Conservation (phyloP, 495 filamentous ascomycete genomes). For the Lasiosphaeria hispida region DNA sequence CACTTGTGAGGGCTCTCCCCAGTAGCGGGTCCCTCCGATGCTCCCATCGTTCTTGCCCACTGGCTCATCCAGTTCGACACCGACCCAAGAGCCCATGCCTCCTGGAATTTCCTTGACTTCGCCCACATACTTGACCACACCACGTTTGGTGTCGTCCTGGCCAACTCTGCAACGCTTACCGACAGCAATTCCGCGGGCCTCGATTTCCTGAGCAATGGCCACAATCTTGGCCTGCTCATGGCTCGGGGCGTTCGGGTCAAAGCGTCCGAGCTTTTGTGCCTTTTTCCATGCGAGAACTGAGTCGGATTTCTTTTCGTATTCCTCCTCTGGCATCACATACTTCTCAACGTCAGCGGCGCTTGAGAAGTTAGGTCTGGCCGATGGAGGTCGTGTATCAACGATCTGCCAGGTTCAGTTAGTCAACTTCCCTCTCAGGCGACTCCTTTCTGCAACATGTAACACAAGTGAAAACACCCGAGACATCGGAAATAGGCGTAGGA, state of each 20-base stretch:
- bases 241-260: constrained; percentile 78
- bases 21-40: constrained; percentile 74
- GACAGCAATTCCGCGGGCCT: constrained; percentile 61
- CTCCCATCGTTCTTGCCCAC: constrained; percentile 89
- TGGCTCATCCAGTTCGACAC: constrained; percentile 81
- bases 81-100: constrained; percentile 72
- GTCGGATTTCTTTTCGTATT: constrained; percentile 80
- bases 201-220: constrained; percentile 63
- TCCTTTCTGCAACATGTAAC: too few species aligned
- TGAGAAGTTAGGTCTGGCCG: constrained; percentile 69
- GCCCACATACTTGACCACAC: constrained; percentile 80
- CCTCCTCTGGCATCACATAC: constrained; percentile 74
- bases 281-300: constrained; percentile 94
- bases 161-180: constrained; percentile 65
- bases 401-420: constrained; percentile 54
- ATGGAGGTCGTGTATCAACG: constrained; percentile 70
- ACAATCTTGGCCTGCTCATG: constrained; percentile 67
- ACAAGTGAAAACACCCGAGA: not conserved
- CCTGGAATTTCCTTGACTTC: constrained; percentile 78
- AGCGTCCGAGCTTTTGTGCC: constrained; percentile 85
- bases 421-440: constrained; percentile 8
- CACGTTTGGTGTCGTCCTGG: constrained; percentile 67
- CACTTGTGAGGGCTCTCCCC: constrained; percentile 55
- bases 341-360: constrained; percentile 80
- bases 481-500: not conserved